Conservation (phyloP, 306 rosid genomes). For the Cicer judaicum region DNA sequence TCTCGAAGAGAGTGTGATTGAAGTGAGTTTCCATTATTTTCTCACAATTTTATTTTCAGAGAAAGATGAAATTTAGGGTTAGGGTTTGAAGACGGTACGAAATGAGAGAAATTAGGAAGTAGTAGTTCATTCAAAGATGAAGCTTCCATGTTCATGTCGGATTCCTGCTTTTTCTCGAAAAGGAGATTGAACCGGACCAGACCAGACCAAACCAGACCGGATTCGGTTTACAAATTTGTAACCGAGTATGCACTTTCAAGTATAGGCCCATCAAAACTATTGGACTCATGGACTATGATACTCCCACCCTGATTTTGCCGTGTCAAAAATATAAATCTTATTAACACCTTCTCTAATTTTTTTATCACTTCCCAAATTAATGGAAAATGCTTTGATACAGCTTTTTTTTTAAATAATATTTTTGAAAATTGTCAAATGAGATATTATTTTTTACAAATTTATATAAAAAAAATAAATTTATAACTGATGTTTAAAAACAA, state of each 20-base stretch:
- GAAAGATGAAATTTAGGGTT: slow-evolving; percentile 28
- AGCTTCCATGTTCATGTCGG: slow-evolving; percentile 28
- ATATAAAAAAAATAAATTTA: no score
- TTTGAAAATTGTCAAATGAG: no score
- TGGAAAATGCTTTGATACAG: no score
- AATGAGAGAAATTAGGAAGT: slow-evolving; percentile 13
- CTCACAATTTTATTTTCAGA: not conserved
- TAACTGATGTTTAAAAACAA: no score
- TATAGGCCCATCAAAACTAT: not conserved
- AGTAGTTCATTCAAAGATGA: slow-evolving; percentile 5
- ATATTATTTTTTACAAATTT: no score
- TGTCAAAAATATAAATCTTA: no score
- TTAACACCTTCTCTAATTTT: no score
- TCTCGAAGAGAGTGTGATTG: slow-evolving; percentile 62
- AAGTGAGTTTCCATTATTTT: slow-evolving; percentile 76
- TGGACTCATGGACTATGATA: not conserved
- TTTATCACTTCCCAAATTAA: no score
- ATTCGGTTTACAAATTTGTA: not conserved
- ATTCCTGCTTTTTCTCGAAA: slow-evolving; percentile 9
- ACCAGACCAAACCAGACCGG: slow-evolving; percentile 38
- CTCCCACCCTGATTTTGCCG: not conserved
- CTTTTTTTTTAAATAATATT: no score
- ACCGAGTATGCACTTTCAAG: not conserved
- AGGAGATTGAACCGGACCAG: slow-evolving; percentile 32
- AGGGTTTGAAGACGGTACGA: slow-evolving; percentile 3